Base-by-base conservation (phyloP, 768 basidiomycete species). In the Dacryopinax spathularia region DNA sequence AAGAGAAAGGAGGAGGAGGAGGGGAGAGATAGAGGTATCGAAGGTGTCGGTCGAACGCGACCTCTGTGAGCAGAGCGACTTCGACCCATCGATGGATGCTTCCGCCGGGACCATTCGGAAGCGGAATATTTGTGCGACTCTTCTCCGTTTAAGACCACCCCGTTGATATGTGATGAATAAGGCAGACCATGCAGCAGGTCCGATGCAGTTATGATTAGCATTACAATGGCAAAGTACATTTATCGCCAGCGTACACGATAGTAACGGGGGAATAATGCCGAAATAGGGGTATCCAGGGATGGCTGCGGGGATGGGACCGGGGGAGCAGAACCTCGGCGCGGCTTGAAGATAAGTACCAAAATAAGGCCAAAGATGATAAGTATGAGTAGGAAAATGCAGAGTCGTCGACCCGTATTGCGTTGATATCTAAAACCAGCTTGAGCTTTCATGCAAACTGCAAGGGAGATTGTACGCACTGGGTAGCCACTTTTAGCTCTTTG, bases 321-420 rank as follows among this genome's bases (percentile, higher is more conserved):
- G 2, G 62, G 16, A 10, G 34, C 35, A 31, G 25, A 16, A n/a
- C 36, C 44, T 65, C 66, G 44, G 20, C 84, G 85, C 43, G 94
- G 92, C 77, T 96, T 97, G 79, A 95, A 91, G 64, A 97, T 87
- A 70, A 99, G 81, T 60, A 93, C 83, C 66, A 97, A 69, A 70
- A 95, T 81, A 63, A 93, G 82, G 15, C 88, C 91, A 70, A 93
- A 82, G 69, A 98, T 94, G 71, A 95, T 81, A 35, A 99, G 81
- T 56, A 97, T 66, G 37, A 99, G 81, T 56, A 98, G 80, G 72
- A 98, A 88, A 64, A 99, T 98, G 74, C 92, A 91, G 73, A 88
- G 86, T 75, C 95, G 82, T 70, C 91, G 82, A 39, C 95, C 93
- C 1, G 94, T 92, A 70, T 88, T 92, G 71, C 87, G 87, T 77